Base-by-base conservation (phyloP, 441 rosid genomes). In the Corymbia calophylla region DNA sequence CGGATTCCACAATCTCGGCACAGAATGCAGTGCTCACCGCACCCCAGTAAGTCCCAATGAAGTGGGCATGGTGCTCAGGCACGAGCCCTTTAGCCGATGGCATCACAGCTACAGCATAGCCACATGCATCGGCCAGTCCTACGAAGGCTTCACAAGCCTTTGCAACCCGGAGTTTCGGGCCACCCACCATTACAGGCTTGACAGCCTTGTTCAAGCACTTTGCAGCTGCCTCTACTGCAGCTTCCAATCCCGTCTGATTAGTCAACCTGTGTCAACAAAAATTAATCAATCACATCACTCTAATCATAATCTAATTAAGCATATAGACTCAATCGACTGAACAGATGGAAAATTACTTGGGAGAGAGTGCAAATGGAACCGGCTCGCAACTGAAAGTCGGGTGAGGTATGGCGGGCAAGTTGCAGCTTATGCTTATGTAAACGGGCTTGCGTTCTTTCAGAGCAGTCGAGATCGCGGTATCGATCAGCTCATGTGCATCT, bases 1-100 rank as follows among this genome's bases (percentile, higher is more conserved):
- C 91, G 4, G 91, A 89, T 56, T 89, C 91, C 87, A 89, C 89
- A 15, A 89, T 89, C 88, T 89, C 91, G 10, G 91, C 89, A 89
- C 88, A 89, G 81, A 89, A 89, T 18, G 91, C 91, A 18, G 91
- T 89, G 88, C 91, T 89, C 11, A 89, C 81, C 53, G 87, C 91
- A 53, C 89, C 91, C 91, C 91, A 89, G n/a, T 89, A 89, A 5
- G 90, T 89, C 80, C 90, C 90, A 31, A 89, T 89, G 87, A 84
- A 89, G 84, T 89, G 90, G 31, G 90, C 86, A 55, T 89, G 91
- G 87, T 89, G 89, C 62, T 89, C 89, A 1, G 91, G 89, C n/a
- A 89, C 77, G 15, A 87, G 89, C 29, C 91, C 91, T 32, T 89
- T 89, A 2, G 87, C 91, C 11, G 91, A 89, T 58, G 91, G 91